Evolutionary conservation across 1,284 basidiomycete species (phyloP).

Genomic region (Cutaneotrichosporon daszewskae): DNA sequence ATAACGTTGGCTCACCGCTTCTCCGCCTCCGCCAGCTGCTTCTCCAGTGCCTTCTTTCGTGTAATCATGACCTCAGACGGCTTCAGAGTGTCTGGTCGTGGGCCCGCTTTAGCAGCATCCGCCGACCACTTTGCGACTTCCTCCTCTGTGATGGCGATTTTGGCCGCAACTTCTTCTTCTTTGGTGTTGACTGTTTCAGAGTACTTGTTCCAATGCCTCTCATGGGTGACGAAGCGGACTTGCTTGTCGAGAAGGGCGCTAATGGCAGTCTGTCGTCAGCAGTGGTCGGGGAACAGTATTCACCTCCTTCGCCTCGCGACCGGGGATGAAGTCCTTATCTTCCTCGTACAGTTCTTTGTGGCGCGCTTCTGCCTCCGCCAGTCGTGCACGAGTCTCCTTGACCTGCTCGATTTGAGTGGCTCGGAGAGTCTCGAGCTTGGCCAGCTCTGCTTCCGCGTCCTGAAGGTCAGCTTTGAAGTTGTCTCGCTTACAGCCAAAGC

Average conservation of each 20-base stretch:
- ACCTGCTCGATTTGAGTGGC: background rate
- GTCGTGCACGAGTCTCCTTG: too few species aligned
- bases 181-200: background rate
- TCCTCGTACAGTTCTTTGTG: constrained; percentile 64
- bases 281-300: background rate
- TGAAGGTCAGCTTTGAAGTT: background rate
- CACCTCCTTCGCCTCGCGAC: background rate
- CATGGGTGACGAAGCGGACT: background rate
- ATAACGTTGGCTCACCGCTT: constrained; percentile 52
- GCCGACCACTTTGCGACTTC: too few species aligned
- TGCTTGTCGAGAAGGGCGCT: background rate
- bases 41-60: constrained; percentile 59
- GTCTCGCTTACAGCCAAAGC: background rate
- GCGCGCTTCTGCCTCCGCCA: background rate
- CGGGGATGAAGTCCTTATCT: background rate
- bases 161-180: background rate
- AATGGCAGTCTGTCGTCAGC: constrained; percentile 1
- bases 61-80: too few species aligned
- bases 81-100: too few species aligned
- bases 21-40: constrained; percentile 64
- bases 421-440: background rate
- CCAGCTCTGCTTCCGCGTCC: background rate
- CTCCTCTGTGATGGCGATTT: too few species aligned
- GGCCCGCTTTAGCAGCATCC: too few species aligned
- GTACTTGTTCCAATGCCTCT: background rate